These are phyloP conservation scores for Petrea volubilis DNA, from an alignment of 257 asterid species.

Conservation along the genomic window DNA sequence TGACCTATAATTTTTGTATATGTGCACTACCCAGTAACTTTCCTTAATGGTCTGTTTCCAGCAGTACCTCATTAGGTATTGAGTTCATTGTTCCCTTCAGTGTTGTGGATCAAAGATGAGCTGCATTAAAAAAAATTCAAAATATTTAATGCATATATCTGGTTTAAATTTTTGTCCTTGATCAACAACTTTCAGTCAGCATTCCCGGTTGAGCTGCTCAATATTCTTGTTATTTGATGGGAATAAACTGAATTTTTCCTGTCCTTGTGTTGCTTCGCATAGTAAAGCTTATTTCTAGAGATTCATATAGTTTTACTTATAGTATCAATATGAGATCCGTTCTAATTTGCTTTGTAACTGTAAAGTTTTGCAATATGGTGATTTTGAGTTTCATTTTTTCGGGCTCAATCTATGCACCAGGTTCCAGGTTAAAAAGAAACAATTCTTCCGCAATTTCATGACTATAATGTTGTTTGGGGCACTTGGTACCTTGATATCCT, in stretches of 20 bases:
- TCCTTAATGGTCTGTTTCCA: constrained; percentile 2
- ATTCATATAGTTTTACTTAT: background rate
- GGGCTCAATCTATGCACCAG: constrained; percentile 46
- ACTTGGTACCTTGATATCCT: constrained; percentile 92
- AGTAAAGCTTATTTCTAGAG: background rate
- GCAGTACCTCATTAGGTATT: constrained; percentile 2
- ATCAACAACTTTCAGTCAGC: background rate
- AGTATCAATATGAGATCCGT: background rate
- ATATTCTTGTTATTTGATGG: constrained; percentile 6
- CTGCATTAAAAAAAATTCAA: background rate
- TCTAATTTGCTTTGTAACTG: constrained; percentile 17
- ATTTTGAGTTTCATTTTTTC: constrained; percentile 8
- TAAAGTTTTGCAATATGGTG: constrained; percentile 17
- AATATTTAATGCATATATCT: background rate
- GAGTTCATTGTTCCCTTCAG: background rate
- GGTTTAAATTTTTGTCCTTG: background rate
- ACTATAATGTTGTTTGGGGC: constrained; percentile 94
- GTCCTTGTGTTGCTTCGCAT: constrained; percentile 6
- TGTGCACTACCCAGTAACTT: constrained; percentile 1
- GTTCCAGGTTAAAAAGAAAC: constrained; percentile 99
- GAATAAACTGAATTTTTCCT: background rate
- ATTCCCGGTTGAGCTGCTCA: background rate
- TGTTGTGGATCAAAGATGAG: background rate
- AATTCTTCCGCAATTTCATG: constrained; percentile 93
- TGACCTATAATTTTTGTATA: background rate